Conservation (phyloP, 345 rosid genomes). For the Eutrema japonicum region DNA sequence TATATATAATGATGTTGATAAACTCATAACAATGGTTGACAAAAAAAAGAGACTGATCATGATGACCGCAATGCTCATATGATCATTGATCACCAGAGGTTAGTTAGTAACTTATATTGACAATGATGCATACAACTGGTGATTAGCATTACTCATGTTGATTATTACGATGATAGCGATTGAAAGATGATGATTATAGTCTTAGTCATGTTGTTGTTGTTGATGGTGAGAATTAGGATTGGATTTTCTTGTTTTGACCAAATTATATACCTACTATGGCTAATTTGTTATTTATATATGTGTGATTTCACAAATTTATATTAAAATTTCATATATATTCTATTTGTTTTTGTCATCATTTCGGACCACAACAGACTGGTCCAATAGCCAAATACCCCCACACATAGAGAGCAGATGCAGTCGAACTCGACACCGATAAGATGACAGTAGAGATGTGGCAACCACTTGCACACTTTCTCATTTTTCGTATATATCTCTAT, state of each 20-base stretch:
- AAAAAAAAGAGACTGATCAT: neutral
- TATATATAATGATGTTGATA: constrained; percentile 12
- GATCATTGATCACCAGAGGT: constrained; percentile 5
- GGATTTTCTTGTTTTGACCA: neutral
- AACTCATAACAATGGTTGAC: neutral
- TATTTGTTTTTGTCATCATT: too few species aligned
- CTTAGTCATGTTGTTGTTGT: constrained; percentile 4
- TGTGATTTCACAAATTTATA: neutral
- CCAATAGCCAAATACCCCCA: too few species aligned
- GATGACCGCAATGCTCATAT: neutral
- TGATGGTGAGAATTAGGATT: neutral
- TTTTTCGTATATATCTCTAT: too few species aligned
- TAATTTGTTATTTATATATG: neutral
- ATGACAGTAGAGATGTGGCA: too few species aligned
- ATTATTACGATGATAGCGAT: neutral
- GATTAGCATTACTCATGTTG: constrained; percentile 8
- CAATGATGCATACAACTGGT: neutral
- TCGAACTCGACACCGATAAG: too few species aligned
- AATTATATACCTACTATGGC: neutral
- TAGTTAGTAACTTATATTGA: neutral
- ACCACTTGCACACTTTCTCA: too few species aligned
- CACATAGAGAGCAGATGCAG: too few species aligned
- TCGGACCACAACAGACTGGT: too few species aligned
- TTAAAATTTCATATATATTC: too few species aligned
- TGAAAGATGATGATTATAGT: constrained; percentile 5